phyloP scores from a whole-genome alignment of 2,329 filamentous ascomycete genomes.

The Apiospora rasikravindrae region DNA sequence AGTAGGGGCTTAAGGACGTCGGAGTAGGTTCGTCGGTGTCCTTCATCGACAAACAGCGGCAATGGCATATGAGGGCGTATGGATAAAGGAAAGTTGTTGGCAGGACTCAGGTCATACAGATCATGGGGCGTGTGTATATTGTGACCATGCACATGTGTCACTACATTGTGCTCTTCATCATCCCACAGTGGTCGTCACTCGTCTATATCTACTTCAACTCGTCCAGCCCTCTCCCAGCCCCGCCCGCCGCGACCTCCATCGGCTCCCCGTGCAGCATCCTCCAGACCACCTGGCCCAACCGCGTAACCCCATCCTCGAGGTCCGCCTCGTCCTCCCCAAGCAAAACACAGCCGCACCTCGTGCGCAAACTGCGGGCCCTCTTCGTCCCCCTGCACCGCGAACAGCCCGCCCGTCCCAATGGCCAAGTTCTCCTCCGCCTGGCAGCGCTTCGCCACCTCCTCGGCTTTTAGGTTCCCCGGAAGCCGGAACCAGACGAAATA shows the following conservation, averaged over 20 bases:
- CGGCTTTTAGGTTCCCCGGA: conserved; percentile 60
- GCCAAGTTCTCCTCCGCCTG: conserved; percentile 68
- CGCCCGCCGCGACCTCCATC: background rate
- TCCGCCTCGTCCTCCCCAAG: conserved; percentile 73
- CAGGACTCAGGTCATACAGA: no score
- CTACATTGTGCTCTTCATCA: background rate
- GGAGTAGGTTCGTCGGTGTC: background rate
- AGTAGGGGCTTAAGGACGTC: background rate
- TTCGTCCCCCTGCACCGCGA: conserved; percentile 68
- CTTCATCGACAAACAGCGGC: no score
- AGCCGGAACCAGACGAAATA: conserved; percentile 82
- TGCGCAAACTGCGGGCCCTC: conserved; percentile 59
- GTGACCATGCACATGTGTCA: no score
- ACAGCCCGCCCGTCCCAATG: conserved; percentile 72
- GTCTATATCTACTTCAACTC: background rate
- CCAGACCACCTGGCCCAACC: conserved; percentile 56
- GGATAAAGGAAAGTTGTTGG: no score
- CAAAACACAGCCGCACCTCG: conserved; percentile 71
- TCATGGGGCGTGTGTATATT: no score
- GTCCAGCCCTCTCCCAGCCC: background rate
- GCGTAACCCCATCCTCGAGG: conserved; percentile 69
- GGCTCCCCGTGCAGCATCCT: conserved; percentile 13
- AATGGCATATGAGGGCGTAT: no score
- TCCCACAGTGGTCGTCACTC: background rate
- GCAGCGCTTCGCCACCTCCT: conserved; percentile 61